A percentile compares a stretch with the other conserved stretches of the same genome.
Conservation (phyloP, 1,284 basidiomycete species). For the Apiotrichum sp. region DNA sequence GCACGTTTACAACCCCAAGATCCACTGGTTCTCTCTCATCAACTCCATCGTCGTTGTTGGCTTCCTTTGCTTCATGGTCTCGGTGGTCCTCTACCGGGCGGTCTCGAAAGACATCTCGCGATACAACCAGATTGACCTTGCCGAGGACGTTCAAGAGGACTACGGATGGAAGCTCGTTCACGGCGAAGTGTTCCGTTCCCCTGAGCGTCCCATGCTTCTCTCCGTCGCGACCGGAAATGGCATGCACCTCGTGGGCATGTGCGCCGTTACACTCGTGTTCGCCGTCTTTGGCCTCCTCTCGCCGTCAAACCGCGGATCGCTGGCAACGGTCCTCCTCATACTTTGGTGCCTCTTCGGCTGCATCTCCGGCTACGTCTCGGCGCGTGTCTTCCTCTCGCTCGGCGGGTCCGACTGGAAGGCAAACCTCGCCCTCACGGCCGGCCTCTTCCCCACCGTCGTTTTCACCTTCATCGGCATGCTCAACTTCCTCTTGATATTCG, state of each 20-base stretch:
- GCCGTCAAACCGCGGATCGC: constrained; percentile 87
- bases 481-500: constrained; percentile 76
- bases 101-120: constrained; percentile 87
- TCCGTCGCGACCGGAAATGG: constrained; percentile 87
- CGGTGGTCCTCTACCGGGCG: constrained; percentile 78
- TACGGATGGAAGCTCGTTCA: constrained; percentile 93
- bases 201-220: constrained; percentile 68
- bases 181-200: constrained; percentile 90
- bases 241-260: constrained; percentile 82
- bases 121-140: constrained; percentile 93
- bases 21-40: constrained; percentile 77
- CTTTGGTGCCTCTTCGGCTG: constrained; percentile 94
- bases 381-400: constrained; percentile 73
- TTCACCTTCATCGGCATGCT: constrained; percentile 78
- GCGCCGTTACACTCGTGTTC: constrained; percentile 83
- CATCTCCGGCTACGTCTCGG: constrained; percentile 83
- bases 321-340: constrained; percentile 94
- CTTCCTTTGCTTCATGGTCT: constrained; percentile 87
- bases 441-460: constrained; percentile 75
- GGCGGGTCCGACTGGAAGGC: constrained; percentile 74
- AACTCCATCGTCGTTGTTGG: constrained; percentile 87
- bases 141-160: constrained; percentile 95
- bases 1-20: constrained; percentile 55
- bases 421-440: constrained; percentile 81
- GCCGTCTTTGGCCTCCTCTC: constrained; percentile 96